Percentiles rank a stretch among this genome's conserved stretches.
Evolutionary conservation across 805 yeast genomes (phyloP).

Genomic region (Candida insectorum): DNA sequence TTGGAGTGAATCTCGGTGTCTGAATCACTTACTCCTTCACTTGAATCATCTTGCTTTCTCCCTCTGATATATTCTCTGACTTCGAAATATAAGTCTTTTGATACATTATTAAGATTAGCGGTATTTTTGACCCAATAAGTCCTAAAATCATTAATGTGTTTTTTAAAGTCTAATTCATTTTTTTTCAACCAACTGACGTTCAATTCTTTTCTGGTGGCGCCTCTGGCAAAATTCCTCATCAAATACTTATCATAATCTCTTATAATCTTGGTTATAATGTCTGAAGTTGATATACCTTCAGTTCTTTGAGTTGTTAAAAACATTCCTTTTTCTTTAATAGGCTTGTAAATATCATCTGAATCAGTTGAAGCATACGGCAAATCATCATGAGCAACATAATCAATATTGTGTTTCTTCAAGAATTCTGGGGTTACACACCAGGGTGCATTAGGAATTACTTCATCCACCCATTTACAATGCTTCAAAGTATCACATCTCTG

Average conservation of each 20-base stretch:
- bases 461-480: conserved; percentile 98
- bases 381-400: conserved; percentile 97
- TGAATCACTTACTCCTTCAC: conserved; percentile 22
- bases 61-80: conserved; percentile 69
- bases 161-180: conserved; percentile 90
- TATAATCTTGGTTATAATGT: conserved; percentile 91
- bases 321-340: conserved; percentile 86
- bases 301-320: conserved; percentile 94
- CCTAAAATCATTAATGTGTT: conserved; percentile 84
- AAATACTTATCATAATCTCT: conserved; percentile 94
- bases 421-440: conserved; percentile 91
- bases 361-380: conserved; percentile 90
- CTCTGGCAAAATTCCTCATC: conserved; percentile 96
- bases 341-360: conserved; percentile 87
- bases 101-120: conserved; percentile 62
- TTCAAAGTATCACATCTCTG: conserved; percentile 88
- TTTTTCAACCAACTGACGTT: conserved; percentile 97
- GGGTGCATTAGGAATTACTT: conserved; percentile 90
- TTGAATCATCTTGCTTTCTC: conserved; percentile 29
- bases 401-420: conserved; percentile 73
- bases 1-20: conserved; percentile 24
- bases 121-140: conserved; percentile 79
- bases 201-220: conserved; percentile 93
- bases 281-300: conserved; percentile 93
- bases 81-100: conserved; percentile 81